A percentile compares a stretch with the other conserved stretches of the same genome.
Evolutionary conservation across 106 monocot species (phyloP).

Genomic region (Apostasia ramifera): DNA sequence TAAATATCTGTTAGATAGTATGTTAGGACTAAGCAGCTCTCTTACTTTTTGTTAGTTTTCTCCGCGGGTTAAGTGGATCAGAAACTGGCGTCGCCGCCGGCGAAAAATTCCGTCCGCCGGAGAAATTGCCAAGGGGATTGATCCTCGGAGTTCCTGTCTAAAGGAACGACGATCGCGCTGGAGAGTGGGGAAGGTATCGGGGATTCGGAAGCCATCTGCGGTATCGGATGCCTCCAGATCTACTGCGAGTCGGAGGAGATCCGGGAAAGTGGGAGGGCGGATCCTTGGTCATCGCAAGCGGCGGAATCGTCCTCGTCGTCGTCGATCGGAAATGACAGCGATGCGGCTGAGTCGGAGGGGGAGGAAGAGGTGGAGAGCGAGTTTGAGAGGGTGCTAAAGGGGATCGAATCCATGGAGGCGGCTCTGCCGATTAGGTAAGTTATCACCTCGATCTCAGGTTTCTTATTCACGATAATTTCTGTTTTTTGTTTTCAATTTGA

Average conservation of each 20-base stretch:
- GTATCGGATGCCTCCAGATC: conserved; percentile 6
- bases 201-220: not conserved
- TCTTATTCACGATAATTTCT: not conserved
- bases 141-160: too few relatives aligned
- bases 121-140: conserved; percentile 2
- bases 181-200: conserved; percentile 1
- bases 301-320: conserved; percentile 8
- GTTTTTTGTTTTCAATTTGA: not conserved
- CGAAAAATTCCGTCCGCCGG: too few relatives aligned
- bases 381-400: conserved; percentile 6
- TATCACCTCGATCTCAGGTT: not conserved
- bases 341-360: not conserved
- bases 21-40: too few relatives aligned
- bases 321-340: conserved; percentile 20
- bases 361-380: conserved; percentile 14
- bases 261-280: not conserved
- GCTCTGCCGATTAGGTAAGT: conserved; percentile 18
- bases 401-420: conserved; percentile 12
- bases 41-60: too few relatives aligned
- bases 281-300: conserved; percentile 1
- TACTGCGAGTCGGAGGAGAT: conserved; percentile 1
- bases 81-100: too few relatives aligned
- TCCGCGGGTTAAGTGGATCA: too few relatives aligned
- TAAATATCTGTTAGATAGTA: too few relatives aligned
- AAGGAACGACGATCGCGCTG: conserved; percentile 9